Evolutionary conservation across 768 basidiomycete genomes (phyloP).

Genomic region (Nidularia sp.): DNA sequence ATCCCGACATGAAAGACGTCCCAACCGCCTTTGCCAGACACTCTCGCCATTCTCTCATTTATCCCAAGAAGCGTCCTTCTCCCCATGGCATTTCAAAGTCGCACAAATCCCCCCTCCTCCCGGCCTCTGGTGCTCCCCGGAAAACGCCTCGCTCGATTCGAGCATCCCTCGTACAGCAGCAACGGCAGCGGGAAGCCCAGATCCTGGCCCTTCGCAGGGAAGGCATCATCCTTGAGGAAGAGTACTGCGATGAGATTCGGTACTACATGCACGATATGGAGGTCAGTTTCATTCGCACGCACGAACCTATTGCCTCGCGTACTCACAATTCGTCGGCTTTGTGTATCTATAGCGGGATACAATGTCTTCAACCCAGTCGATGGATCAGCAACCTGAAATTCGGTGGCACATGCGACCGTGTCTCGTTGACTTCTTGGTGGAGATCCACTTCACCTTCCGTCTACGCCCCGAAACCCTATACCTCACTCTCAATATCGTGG

Average conservation of each 20-base stretch:
- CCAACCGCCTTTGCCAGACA: conserved; percentile 54
- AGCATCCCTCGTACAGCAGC: conserved; percentile 53
- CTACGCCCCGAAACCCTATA: conserved; percentile 98
- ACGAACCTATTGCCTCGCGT: conserved; percentile 9
- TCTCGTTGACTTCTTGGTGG: conserved; percentile 97
- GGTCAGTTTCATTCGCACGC: conserved; percentile 49
- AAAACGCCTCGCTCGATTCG: conserved; percentile 68
- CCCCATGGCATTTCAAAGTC: conserved; percentile 73
- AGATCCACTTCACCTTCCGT: conserved; percentile 96
- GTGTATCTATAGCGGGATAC: conserved; percentile 58
- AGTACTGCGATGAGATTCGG: conserved; percentile 91
- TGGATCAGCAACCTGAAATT: conserved; percentile 99
- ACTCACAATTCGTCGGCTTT: conserved; percentile 5
- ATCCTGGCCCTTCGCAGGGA: conserved; percentile 66
- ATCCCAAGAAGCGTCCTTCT: conserved; percentile 84
- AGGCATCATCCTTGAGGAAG: conserved; percentile 84
- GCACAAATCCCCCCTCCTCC: conserved; percentile 54
- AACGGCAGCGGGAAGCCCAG: conserved; percentile 68
- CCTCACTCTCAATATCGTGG: conserved; percentile 97
- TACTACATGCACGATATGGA: conserved; percentile 98
- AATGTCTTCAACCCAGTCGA: conserved; percentile 88
- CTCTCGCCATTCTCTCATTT: conserved; percentile 60
- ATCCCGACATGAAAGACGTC: conserved; percentile 74
- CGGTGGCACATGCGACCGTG: conserved; percentile 99
- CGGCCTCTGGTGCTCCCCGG: conserved; percentile 44